Base-by-base conservation (phyloP, 1,284 basidiomycete species). In the Marasmius fiardii region DNA sequence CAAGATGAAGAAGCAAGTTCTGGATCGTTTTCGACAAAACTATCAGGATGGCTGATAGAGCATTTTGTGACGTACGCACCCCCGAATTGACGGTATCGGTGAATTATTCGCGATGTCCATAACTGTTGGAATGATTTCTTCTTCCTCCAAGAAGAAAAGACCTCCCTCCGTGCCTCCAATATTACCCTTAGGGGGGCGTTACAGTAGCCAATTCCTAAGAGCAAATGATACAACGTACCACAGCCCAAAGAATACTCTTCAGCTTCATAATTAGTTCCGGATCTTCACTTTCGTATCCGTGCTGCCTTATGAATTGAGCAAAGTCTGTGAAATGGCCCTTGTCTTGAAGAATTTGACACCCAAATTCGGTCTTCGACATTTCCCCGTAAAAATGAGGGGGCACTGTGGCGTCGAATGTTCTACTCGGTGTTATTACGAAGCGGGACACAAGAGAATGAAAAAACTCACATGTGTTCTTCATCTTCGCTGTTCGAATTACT, bases 361-460 rank as follows among this genome's bases (percentile, higher is more conserved):
- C 97, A 53, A 95, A 87, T 51, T 90, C 88, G 1, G 97, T 99
- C 70, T 98, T 98, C 44, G 93, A 90, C 78, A 99, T 91, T 69
- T 98, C 95, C 21, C 96, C 95, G 64, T 98, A 97, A 72, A 99
- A 98, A 69, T 99, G 96, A 3, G 91, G 87, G 1, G 97, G 97
- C 1, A 94, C 90, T 1, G 88, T 86, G 12, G 91, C 91, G 54
- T 96, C 93, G 60, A 92, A 93, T n/a, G 80, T 77, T 33, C 87
- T 90, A 55, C 18, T 18, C 4, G 59, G 23, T 43, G 4, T 26
- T 52, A 54, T 37, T 33, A 53, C 45, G 2, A 37, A 18, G 23
- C 20, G 26, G n/a, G 10, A 45, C n/a, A 4, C 33, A 10, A 18
- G 18, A 51, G 31, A 24, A 45, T 18, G 12, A 24, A 51, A 24